A percentile compares a stretch with the other conserved stretches of the same genome.
These are phyloP conservation scores for Pharnaceum exiguum DNA, from an alignment of 148 eudicot species.

Conservation along the genomic window DNA sequence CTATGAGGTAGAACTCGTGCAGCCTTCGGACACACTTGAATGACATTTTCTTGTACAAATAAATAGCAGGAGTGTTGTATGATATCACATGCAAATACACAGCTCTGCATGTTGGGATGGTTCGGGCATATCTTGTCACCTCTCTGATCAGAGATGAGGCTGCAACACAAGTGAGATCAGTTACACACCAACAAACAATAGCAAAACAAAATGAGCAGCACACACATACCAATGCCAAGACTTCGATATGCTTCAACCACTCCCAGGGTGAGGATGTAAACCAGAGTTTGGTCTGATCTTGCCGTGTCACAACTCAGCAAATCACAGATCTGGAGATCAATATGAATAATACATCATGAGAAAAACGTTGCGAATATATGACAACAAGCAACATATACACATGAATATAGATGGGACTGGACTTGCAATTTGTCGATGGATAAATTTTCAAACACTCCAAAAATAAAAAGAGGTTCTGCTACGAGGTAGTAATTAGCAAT, in stretches of 20 bases:
- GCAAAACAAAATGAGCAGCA: conserved; percentile 1
- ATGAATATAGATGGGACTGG: background rate
- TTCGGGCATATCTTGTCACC: conserved; percentile 77
- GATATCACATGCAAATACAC: conserved; percentile 91
- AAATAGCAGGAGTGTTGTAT: conserved; percentile 81
- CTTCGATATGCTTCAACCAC: conserved; percentile 89
- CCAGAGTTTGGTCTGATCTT: conserved; percentile 60
- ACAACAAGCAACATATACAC: too few species aligned
- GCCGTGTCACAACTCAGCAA: conserved; percentile 60
- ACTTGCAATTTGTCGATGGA: too few species aligned
- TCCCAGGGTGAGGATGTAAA: conserved; percentile 88
- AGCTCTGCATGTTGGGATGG: conserved; percentile 66
- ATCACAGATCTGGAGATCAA: conserved; percentile 64
- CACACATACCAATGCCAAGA: conserved; percentile 70
- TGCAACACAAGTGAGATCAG: conserved; percentile 20
- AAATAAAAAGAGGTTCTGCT: background rate
- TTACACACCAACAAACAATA: conserved; percentile 2
- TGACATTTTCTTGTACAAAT: conserved; percentile 83
- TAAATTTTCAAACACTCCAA: background rate
- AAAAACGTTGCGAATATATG: too few species aligned
- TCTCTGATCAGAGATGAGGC: conserved; percentile 75
- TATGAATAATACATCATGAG: conserved; percentile 3
- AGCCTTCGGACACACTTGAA: conserved; percentile 77
- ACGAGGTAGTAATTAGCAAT: too few species aligned
- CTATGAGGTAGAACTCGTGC: conserved; percentile 68